Evolutionary conservation across 176 grass and related monocot species (phyloP), one percentile per base, ranked within the genome.

Genomic region (Cenchrus americanus): DNA sequence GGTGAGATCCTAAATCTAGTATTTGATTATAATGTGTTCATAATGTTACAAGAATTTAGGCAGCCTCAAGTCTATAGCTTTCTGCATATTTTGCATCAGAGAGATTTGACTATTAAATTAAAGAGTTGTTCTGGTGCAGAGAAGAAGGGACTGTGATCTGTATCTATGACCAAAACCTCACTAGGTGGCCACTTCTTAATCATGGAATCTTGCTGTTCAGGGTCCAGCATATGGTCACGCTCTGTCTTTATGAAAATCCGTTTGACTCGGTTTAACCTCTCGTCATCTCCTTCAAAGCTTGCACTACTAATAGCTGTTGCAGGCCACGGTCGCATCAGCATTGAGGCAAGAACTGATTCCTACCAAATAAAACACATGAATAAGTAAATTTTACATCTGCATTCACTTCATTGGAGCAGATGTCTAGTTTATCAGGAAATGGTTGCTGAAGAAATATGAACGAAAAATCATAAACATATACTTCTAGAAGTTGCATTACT

Each of bases 121-220:
- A 81, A 89, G 21, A 92, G 87, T 17, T 88, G 61, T 57, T 67
- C 67, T 42, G 87, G 82, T 50, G 85, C 93, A 48, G 90, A 92
- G 82, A 94, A 94, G 82, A 94, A 94, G 59, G 87, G 92, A 44
- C 87, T 88, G 49, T 94, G 92, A 77, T 92, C 89, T 2, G 84
- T 85, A 64, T 92, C 89, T 66, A 92, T 77, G 37, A 55, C 81
- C 75, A 90, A 75, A 83, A 91, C 84, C 23, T 94, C 88, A 13
- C 86, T 86, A 22, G 92, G 88, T 80, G 92, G 92, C 92, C 88
- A 94, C 60, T 87, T 82, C 66, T 82, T 85, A 76, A 94, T 88
- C 92, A 94, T 94, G 59, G 83, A 85, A 61, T 94, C 88, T 81
- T 94, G 92, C 80, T 94, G 89, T 47, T 84, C 69, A 26, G 88